These are phyloP conservation scores for Candolleomyces aberdarensis DNA, from an alignment of 768 basidiomycete genomes.

Conservation along the genomic window DNA sequence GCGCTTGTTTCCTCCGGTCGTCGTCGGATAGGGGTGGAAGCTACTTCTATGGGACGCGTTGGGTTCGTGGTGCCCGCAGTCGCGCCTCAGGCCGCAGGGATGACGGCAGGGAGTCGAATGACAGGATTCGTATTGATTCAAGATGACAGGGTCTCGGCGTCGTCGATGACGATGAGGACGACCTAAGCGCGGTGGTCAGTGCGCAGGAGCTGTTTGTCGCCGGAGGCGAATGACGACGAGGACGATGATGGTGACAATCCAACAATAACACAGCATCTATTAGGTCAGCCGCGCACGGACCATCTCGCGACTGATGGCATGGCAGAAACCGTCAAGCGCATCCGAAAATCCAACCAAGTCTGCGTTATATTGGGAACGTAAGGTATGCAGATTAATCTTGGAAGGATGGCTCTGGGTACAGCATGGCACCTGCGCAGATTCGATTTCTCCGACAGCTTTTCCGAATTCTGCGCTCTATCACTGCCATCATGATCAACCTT, in stretches of 20 bases:
- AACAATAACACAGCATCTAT: not conserved
- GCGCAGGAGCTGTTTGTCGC: not conserved
- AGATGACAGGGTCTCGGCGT: not conserved
- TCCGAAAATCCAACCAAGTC: not conserved
- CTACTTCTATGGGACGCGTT: not conserved
- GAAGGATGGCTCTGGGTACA: not conserved
- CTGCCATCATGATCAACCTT: too few species aligned
- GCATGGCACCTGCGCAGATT: not conserved
- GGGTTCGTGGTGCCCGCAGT: too few species aligned
- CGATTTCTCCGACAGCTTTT: not conserved
- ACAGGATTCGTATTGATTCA: too few species aligned
- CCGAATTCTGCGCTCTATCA: not conserved
- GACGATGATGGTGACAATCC: conserved; percentile 1
- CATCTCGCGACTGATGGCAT: conserved; percentile 17
- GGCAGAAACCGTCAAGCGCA: not conserved
- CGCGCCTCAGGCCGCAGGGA: too few species aligned
- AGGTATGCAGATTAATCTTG: not conserved
- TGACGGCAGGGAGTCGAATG: too few species aligned
- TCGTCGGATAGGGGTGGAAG: not conserved
- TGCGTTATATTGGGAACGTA: not conserved
- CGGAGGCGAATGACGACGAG: conserved; percentile 7
- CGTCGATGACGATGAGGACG: not conserved
- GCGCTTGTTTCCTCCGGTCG: not conserved
- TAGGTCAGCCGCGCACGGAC: conserved; percentile 14
- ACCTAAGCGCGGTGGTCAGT: not conserved